Base-by-base conservation (phyloP, 306 rosid species). In the Prinsepia uniflora region DNA sequence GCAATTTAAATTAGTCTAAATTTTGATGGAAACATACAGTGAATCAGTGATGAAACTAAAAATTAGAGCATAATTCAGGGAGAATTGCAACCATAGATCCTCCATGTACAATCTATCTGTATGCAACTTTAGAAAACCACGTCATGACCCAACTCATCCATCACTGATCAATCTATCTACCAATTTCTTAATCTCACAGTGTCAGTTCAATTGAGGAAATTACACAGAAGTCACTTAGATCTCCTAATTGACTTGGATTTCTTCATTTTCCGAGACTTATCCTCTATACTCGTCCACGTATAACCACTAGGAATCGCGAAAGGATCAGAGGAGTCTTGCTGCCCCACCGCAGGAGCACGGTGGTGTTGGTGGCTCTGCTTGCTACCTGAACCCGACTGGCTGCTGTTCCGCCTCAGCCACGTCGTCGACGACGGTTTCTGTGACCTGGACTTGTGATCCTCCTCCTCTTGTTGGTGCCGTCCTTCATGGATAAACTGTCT, bases 241-340 rank as follows among this genome's bases (percentile, higher is more conserved):
- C 68, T 94, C 80, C 86, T 85, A 18, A 75, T 39, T 42, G 98
- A 83, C 80, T 87, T 94, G 6, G 96, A 89, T 72, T 82, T 87
- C 72, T 82, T 94, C 86, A 87, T 44, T 76, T 87, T 94, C 56
- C 73, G 41, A 60, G 88, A 86, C 60, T 81, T 87, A 22, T 88
- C 92, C 61, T 89, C 92, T 1, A 71, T 78, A 56, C 82, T 87
- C 6, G 84, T 81, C 98, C 97, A 90, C 17, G 85, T 63, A 67
- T 90, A 94, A 45, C 94, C 92, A 10, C 75, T 80, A 7, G 98
- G 98, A 79, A 94, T 94, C 2, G 86, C 90, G 67, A 94, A 94
- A 54, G 98, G 98, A 48, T 94, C 98, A 6, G 76, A 48, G 22
- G 78, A 57, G 43, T 88, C 91, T 59, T 71, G 82, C 5, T 61